Evolutionary conservation across 768 basidiomycete species (phyloP), one percentile per base, ranked within the genome.

Genomic region (Xerocomus spinulosus): DNA sequence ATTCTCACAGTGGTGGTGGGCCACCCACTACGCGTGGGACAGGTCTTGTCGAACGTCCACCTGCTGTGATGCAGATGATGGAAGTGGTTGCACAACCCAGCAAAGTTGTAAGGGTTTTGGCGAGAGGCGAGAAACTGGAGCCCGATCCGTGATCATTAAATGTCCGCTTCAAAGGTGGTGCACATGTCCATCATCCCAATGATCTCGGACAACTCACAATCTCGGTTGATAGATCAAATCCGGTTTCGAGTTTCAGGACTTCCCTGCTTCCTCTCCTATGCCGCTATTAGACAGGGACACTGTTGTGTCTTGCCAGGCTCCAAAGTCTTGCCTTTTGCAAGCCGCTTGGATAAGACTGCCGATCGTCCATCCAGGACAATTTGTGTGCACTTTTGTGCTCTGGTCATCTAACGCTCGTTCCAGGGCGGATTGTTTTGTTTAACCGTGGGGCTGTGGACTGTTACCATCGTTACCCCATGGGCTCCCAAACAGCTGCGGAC

Each of bases 111-210:
- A 74, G 87, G 21, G 83, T 92, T 24, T 78, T 92, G 50, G 86
- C 89, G 2, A 80, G 89, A 12, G 89, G 89, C 26, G 89, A 92
- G 75, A 89, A 90, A 66, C 67, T 92, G 44, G 87, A 92, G 35
- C 78, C 77, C 32, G 71, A 64, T 37, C 52, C 66, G 3, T 69
- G 55, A 58, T 7, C 21, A 3, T 38, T 15, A 25, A 25, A 20
- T 23, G 28, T 29, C 13, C 8, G 5, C 37, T 23, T 32, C 43
- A 53, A 56, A 57, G 55, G 62, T 62, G 24, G 0, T 38, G 9
- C 28, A 17, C 25, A 14, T 15, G 26, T 41, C 8, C n/a, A 3
- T 15, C 10, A 3, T 3, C 4, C 15, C 18, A 17, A 32, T 18
- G 12, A 26, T 35, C 25, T 9, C 34, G 32, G 18, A 8, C 24